Percentiles rank a stretch among this genome's conserved stretches.
Conservation (phyloP, 345 rosid species). For the Hibiscus trionum region DNA sequence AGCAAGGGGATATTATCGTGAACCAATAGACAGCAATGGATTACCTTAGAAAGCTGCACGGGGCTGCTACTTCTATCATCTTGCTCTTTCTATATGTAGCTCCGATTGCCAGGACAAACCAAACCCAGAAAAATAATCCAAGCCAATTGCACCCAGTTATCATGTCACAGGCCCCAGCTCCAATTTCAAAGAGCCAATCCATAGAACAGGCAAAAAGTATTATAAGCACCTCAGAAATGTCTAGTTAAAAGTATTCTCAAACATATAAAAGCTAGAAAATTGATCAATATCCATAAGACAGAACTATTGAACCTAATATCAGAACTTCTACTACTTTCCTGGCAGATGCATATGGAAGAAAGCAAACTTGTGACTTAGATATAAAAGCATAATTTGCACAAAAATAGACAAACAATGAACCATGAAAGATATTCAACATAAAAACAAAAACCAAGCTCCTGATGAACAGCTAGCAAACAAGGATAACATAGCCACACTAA, state of each 20-base stretch:
- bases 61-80: constrained; percentile 72
- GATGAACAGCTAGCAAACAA: no score
- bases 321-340: not conserved
- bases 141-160: constrained; percentile 50
- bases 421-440: no score
- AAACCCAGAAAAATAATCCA: constrained; percentile 46
- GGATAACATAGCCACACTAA: no score
- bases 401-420: not conserved
- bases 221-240: constrained; percentile 47
- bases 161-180: constrained; percentile 93
- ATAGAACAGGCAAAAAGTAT: constrained; percentile 60
- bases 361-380: not conserved
- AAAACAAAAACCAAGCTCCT: no score
- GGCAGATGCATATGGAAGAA: not conserved
- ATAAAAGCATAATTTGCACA: not conserved
- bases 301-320: not conserved
- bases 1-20: not conserved
- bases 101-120: constrained; percentile 71
- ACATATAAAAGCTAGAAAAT: not conserved
- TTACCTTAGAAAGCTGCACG: constrained; percentile 90
- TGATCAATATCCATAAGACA: not conserved
- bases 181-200: constrained; percentile 84
- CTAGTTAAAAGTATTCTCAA: constrained; percentile 4
- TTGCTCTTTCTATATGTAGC: constrained; percentile 65
- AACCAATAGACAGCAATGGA: constrained; percentile 6